Evolutionary conservation across 2,329 filamentous ascomycete genomes (phyloP), one percentile per base, ranked within the genome.

Genomic region (Albifimbria verrucaria): DNA sequence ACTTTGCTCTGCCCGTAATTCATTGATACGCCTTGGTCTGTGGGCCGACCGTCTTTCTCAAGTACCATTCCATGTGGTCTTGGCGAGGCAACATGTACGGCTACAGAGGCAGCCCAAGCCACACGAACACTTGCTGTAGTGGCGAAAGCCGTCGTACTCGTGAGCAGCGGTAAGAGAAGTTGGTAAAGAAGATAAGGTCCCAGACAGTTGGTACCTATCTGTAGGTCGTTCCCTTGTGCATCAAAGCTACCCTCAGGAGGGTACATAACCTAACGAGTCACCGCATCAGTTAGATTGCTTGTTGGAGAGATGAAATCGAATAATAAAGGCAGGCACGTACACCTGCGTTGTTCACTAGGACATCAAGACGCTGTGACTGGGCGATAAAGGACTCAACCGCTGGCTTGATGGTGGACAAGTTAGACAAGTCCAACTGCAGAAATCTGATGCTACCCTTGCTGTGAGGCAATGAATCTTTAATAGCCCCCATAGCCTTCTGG

Each of bases 261-360:
- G n/a, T 44, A 44, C 42, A 44, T 44, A 24, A 44, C 42, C 42
- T 44, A 44, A n/a, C n/a, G n/a, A n/a, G n/a, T n/a, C n/a, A n/a
- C n/a, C n/a, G n/a, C n/a, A n/a, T n/a, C n/a, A n/a, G n/a, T n/a
- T n/a, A n/a, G n/a, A n/a, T n/a, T n/a, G n/a, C n/a, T n/a, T n/a
- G 41, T n/a, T n/a, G 9, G 41, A 43, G 20, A 21, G 41, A n/a
- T 18, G 7, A 21, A 18, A 15, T 9, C 7, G 26, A 7, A 32
- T 32, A 32, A 32, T 32, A 39, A 39, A 6, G 6, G 32, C 12
- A 12, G 11, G 32, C 12, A 24, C 42, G 18, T n/a, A 44, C 42
- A 22, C 18, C 42, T 5, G 42, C 42, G 15, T 44, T 44, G n/a
- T 44, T 44, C 4, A 44, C 42, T 11, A 44, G 22, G 22, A 44